phyloP scores from a whole-genome alignment of 2,329 filamentous ascomycete species.

The Cercospora beticola region DNA sequence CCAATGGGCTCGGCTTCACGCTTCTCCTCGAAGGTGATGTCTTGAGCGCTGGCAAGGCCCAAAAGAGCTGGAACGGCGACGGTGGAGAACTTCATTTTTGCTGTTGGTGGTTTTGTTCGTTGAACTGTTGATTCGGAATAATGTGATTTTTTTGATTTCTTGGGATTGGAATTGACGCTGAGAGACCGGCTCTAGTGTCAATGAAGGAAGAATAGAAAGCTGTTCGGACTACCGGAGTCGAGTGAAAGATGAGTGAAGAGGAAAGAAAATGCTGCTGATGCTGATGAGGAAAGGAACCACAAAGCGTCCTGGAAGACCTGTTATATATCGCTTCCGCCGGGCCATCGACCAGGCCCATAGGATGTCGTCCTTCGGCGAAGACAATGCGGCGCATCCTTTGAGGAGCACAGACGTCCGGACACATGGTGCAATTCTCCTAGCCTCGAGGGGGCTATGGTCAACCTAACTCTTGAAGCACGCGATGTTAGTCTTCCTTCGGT shows the following conservation, averaged over 20 bases:
- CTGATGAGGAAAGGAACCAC: background rate
- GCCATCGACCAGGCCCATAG: background rate
- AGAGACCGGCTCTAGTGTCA: slow-evolving; percentile 3
- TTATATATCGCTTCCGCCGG: background rate
- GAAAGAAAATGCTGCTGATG: slow-evolving; percentile 1
- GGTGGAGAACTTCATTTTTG: background rate
- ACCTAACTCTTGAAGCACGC: background rate
- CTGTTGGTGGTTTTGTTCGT: background rate
- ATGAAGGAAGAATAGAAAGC: background rate
- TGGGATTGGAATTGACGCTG: background rate
- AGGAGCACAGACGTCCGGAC: background rate
- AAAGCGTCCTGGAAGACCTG: background rate
- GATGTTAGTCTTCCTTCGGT: background rate
- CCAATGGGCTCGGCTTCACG: background rate
- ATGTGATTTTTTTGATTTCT: background rate
- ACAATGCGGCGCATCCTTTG: background rate
- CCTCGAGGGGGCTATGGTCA: background rate
- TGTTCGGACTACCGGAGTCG: background rate
- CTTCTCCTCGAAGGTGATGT: background rate
- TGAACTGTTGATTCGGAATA: background rate
- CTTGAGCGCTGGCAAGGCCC: background rate
- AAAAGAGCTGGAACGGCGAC: background rate
- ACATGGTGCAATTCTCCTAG: background rate
- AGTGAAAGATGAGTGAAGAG: background rate
- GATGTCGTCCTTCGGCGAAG: background rate